These are phyloP conservation scores for Thalassiosira mediterranea DNA, from an alignment of 352 stramenopile genomes.

Conservation along the genomic window DNA sequence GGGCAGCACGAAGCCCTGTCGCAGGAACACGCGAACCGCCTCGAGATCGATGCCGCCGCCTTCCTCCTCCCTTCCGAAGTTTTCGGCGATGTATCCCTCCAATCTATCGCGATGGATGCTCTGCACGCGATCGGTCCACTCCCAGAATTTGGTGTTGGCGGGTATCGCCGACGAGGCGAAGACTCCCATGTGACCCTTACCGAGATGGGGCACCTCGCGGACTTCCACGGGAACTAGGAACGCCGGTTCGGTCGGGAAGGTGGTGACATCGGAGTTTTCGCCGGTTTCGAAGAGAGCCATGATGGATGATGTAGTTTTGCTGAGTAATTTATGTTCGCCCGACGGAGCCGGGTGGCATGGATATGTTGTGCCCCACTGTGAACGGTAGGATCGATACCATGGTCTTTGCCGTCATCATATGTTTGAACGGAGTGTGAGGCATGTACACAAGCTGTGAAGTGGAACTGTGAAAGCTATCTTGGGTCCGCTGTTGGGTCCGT, in stretches of 20 bases:
- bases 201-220: slow-evolving; percentile 9
- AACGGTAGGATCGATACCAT: background rate
- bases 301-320: slow-evolving; percentile 2
- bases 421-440: no score
- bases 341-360: background rate
- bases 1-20: slow-evolving; percentile 40
- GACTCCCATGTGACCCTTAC: slow-evolving; percentile 32
- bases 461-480: no score
- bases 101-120: slow-evolving; percentile 29
- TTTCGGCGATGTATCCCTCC: slow-evolving; percentile 9
- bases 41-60: slow-evolving; percentile 4
- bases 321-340: background rate
- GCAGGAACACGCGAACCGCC: slow-evolving; percentile 23
- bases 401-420: background rate
- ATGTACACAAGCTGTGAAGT: no score
- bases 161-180: slow-evolving; percentile 26
- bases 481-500: no score
- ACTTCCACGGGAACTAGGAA: slow-evolving; percentile 27
- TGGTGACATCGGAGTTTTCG: background rate
- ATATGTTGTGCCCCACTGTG: background rate
- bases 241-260: slow-evolving; percentile 11
- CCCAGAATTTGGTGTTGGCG: slow-evolving; percentile 39
- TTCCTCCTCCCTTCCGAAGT: slow-evolving; percentile 9
- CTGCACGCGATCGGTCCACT: slow-evolving; percentile 35
- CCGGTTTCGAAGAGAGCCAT: slow-evolving; percentile 7